These are phyloP conservation scores for Lactifluus piperatus DNA, from an alignment of 768 basidiomycete genomes.

Conservation along the genomic window DNA sequence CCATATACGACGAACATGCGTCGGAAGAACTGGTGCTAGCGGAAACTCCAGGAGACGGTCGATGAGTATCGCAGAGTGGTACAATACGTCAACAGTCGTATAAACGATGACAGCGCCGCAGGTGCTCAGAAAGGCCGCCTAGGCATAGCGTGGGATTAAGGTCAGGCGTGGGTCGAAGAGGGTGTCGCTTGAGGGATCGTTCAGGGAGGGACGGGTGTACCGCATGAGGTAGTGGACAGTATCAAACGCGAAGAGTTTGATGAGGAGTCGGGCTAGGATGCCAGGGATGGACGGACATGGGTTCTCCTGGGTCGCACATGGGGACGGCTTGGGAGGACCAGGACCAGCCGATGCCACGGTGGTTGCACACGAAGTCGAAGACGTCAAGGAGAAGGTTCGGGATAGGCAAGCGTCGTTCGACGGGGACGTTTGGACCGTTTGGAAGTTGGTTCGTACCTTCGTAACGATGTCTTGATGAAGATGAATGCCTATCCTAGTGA, in stretches of 20 bases:
- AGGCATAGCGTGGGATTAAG: too few relatives aligned
- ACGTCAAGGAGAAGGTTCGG: conserved; percentile 7
- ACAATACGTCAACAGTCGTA: too few relatives aligned
- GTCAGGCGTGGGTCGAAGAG: conserved; percentile 1
- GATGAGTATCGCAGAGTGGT: not conserved
- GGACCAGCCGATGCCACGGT: conserved; percentile 5
- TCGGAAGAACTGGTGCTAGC: conserved; percentile 35
- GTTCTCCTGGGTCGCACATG: too few relatives aligned
- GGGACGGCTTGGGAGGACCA: too few relatives aligned
- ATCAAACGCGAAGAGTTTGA: conserved; percentile 2
- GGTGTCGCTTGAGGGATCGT: not conserved
- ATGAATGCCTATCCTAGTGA: conserved; percentile 11
- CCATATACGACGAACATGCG: conserved; percentile 27
- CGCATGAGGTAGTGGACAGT: not conserved
- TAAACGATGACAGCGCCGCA: too few relatives aligned
- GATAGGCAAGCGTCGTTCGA: not conserved
- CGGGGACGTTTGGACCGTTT: not conserved
- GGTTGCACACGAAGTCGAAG: conserved; percentile 8
- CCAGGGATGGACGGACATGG: too few relatives aligned
- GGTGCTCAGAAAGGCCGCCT: too few relatives aligned
- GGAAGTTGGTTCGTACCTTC: not conserved
- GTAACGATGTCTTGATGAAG: not conserved
- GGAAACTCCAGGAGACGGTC: conserved; percentile 31
- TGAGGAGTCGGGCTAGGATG: too few relatives aligned
- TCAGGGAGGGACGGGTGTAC: not conserved